These are phyloP conservation scores for Dactylellina haptotyla DNA, from an alignment of 2,329 filamentous ascomycete genomes.

Conservation along the genomic window DNA sequence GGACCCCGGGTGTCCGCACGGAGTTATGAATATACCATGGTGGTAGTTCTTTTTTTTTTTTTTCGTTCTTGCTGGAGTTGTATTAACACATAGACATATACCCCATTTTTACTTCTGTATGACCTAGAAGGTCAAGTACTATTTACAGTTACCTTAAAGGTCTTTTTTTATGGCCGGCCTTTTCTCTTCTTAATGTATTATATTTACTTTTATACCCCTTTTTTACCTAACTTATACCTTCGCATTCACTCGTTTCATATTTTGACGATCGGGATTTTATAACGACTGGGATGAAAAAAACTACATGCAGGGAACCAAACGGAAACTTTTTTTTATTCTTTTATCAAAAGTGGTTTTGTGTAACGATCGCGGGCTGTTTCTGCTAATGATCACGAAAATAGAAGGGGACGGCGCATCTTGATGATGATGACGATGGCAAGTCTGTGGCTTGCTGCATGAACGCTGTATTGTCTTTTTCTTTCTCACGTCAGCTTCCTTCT, in stretches of 20 bases:
- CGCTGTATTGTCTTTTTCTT: slow-evolving; percentile 1
- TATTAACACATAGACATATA: slow-evolving; percentile 47
- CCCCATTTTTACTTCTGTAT: slow-evolving; percentile 13
- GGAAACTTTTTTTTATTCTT: slow-evolving; percentile 21
- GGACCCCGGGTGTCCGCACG: slow-evolving; percentile 18
- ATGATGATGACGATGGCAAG: slow-evolving; percentile 28
- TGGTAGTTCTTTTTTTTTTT: slow-evolving; percentile 14
- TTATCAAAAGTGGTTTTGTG: neutral
- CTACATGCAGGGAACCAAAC: neutral
- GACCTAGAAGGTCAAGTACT: slow-evolving; percentile 26
- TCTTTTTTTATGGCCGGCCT: slow-evolving; percentile 18
- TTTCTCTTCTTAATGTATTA: slow-evolving; percentile 35
- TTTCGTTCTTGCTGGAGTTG: slow-evolving; percentile 35
- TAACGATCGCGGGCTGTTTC: neutral
- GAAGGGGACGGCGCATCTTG: slow-evolving; percentile 20
- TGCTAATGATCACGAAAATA: slow-evolving; percentile 23
- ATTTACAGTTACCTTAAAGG: slow-evolving; percentile 36
- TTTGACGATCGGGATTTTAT: slow-evolving; percentile 18
- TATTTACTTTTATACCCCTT: slow-evolving; percentile 27
- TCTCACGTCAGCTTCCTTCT: slow-evolving; percentile 33
- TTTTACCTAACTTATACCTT: slow-evolving; percentile 6
- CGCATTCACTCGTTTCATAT: slow-evolving; percentile 4
- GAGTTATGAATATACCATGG: slow-evolving; percentile 49
- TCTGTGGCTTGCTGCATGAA: slow-evolving; percentile 5
- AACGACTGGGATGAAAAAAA: slow-evolving; percentile 19